Evolutionary conservation across 331 rosid species (phyloP).

Genomic region (Quercus lobata): DNA sequence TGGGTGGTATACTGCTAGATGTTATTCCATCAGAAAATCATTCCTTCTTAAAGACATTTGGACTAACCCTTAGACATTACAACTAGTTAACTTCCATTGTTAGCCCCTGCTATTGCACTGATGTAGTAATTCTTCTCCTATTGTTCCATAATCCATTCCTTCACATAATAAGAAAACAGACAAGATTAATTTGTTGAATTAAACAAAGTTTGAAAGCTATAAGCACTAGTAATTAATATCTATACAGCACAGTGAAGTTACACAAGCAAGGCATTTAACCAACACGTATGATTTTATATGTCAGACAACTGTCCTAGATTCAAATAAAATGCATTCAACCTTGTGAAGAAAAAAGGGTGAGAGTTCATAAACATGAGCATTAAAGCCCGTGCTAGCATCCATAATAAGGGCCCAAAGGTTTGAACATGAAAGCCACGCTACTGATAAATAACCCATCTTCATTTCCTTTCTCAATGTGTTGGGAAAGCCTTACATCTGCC

Average conservation of each 20-base stretch:
- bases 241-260: background rate
- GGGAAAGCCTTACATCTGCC: slow-evolving; percentile 68
- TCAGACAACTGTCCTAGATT: background rate
- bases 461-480: slow-evolving; percentile 83
- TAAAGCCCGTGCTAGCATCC: slow-evolving; percentile 96
- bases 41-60: background rate
- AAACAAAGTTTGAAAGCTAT: background rate
- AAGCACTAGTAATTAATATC: background rate
- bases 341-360: slow-evolving; percentile 75
- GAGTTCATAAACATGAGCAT: slow-evolving; percentile 71
- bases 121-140: slow-evolving; percentile 85
- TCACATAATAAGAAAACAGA: slow-evolving; percentile 19
- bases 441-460: slow-evolving; percentile 86
- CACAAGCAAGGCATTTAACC: background rate
- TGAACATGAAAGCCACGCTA: slow-evolving; percentile 62
- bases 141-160: slow-evolving; percentile 99
- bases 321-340: slow-evolving; percentile 34
- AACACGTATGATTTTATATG: background rate
- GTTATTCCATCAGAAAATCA: background rate
- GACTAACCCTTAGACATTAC: slow-evolving; percentile 92
- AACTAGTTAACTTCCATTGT: slow-evolving; percentile 80
- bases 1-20: no score
- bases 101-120: slow-evolving; percentile 81
- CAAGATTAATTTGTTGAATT: slow-evolving; percentile 3
- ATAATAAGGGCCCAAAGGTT: slow-evolving; percentile 90